Evolutionary conservation across 2,329 filamentous ascomycete genomes (phyloP).

Genomic region (Trichoderma breve): DNA sequence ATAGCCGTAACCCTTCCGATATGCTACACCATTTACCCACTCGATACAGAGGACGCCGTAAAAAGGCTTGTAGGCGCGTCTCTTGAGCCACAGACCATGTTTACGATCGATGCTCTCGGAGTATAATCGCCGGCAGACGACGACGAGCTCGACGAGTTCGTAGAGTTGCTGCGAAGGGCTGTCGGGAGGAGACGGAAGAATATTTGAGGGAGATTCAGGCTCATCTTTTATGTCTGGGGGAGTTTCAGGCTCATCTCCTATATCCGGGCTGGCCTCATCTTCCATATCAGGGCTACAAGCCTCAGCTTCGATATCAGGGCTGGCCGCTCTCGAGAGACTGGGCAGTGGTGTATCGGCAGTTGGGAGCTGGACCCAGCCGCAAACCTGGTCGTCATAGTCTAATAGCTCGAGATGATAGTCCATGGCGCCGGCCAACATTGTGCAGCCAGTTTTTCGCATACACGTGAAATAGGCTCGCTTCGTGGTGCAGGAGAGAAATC

Average conservation of each 20-base stretch:
- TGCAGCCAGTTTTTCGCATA: not conserved
- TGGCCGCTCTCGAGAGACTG: not conserved
- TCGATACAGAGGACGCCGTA: not conserved
- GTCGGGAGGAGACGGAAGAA: not conserved
- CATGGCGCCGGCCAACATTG: not conserved
- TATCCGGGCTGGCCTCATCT: not conserved
- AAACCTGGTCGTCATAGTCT: not conserved
- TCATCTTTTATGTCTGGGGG: not conserved
- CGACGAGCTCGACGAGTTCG: not conserved
- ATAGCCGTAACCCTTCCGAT: not conserved
- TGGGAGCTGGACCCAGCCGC: not conserved
- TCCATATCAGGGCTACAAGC: not conserved
- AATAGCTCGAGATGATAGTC: not conserved
- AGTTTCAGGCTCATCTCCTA: not conserved
- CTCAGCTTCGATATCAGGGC: not conserved
- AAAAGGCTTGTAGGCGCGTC: not conserved
- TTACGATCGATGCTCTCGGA: not conserved
- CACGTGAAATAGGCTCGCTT: not conserved
- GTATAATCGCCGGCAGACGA: not conserved
- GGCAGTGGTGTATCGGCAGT: not conserved
- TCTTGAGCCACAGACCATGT: not conserved
- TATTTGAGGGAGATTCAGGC: not conserved
- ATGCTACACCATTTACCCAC: not conserved
- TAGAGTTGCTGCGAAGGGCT: not conserved
- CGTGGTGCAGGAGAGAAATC: not conserved